Evolutionary conservation across 768 basidiomycete species (phyloP).

Genomic region (Rubroboletus pulcherrimus): DNA sequence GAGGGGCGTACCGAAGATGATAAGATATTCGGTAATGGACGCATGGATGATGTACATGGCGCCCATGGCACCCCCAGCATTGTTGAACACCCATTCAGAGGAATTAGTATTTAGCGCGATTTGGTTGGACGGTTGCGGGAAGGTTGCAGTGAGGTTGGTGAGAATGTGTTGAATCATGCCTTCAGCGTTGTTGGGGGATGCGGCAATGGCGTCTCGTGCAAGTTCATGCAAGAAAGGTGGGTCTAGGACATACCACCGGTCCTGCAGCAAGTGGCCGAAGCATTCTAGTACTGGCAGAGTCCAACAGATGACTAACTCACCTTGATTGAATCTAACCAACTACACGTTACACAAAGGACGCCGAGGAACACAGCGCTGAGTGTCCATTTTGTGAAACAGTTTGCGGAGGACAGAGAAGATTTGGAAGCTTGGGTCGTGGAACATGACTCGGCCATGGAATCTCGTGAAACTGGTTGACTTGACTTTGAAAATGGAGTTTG

Average conservation of each 20-base stretch:
- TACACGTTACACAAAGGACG: constrained; percentile 35
- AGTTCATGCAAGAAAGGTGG: constrained; percentile 69
- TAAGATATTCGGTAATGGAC: constrained; percentile 93
- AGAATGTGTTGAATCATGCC: constrained; percentile 82
- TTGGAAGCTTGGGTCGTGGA: not conserved
- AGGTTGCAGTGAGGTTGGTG: constrained; percentile 68
- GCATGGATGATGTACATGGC: constrained; percentile 98
- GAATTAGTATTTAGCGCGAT: constrained; percentile 54
- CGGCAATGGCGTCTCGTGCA: constrained; percentile 66
- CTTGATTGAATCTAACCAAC: constrained; percentile 62
- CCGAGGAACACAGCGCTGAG: constrained; percentile 25
- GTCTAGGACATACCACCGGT: constrained; percentile 85
- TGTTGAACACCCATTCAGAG: constrained; percentile 92
- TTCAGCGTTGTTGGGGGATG: constrained; percentile 58
- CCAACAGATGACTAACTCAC: constrained; percentile 31
- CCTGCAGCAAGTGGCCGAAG: constrained; percentile 37
- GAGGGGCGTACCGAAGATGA: constrained; percentile 92
- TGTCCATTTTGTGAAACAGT: constrained; percentile 32
- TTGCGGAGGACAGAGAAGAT: not conserved
- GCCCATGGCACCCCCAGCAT: constrained; percentile 97
- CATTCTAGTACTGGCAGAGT: not conserved
- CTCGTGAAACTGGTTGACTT: not conserved
- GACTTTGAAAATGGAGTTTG: not conserved
- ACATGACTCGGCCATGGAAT: constrained; percentile 17
- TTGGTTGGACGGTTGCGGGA: constrained; percentile 51